Base-by-base conservation (phyloP, 2,329 filamentous ascomycete species). In the Ophiosphaerella narmari region DNA sequence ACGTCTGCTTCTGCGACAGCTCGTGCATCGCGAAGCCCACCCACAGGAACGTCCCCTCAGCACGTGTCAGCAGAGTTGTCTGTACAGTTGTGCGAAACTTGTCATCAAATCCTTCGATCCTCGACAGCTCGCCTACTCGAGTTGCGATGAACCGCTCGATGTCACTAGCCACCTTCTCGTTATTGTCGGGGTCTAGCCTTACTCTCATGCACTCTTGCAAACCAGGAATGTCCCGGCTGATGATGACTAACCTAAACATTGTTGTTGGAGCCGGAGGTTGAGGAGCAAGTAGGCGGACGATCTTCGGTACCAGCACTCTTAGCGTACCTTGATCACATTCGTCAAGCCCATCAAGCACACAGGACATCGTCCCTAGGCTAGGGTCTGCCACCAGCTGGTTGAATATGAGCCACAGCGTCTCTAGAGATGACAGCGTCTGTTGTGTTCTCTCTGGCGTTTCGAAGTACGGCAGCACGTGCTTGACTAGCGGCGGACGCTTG, bases 11-110 rank as follows among this genome's bases (percentile, higher is more conserved):
- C 37, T 45, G 43, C 9, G 6, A 34, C 9, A 64, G 42, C 38
- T 60, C 61, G 3, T 60, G 41, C 38, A 66, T 45, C 13, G 64
- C 59, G 33, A 62, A 57, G 18, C 57, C 63, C 13, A 67, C 62
- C 70, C 66, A 74, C 7, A 74, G 57, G 39, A 73, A 73, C 38
- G 66, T 73, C 3, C 66, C 68, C 42, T 68, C 42, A 9, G 70
- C 57, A 8, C 64, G 51, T 36, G 55, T 31, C 0, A 52, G 42
- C 13, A 72, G 55, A 14, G 34, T 38, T 39, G 37, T 26, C 49
- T 57, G 47, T 39, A 59, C 37, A 54, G 46, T 26, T 48, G 34
- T 13, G 11, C 35, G 41, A 40, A 58, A 46, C 1, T 37, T 14
- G 42, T 46, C 43, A 21, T 32, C 29, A 14, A 54, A 59, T 4